Percentiles rank a stretch among this genome's conserved stretches.
These are phyloP conservation scores for Penicillium brevicompactum DNA, from an alignment of 2,329 filamentous ascomycete genomes.

Conservation along the genomic window DNA sequence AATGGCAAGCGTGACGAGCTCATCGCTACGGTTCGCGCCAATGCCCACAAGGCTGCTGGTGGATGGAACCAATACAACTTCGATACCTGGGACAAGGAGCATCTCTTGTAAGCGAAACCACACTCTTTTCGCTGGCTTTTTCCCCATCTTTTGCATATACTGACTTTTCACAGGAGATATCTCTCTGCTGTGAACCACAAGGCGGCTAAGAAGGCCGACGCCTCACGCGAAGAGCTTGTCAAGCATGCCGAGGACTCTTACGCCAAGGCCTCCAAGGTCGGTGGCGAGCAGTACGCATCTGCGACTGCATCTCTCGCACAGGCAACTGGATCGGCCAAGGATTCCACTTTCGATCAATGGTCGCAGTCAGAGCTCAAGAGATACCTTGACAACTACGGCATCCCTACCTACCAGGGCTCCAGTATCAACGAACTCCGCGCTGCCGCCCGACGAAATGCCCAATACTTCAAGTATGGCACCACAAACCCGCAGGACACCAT, in stretches of 20 bases:
- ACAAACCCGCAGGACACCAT: slow-evolving; percentile 66
- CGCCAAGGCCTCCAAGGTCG: slow-evolving; percentile 50
- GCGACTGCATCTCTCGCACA: slow-evolving; percentile 70
- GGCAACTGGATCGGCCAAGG: slow-evolving; percentile 67
- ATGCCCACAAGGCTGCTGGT: slow-evolving; percentile 69
- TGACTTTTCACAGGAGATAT: slow-evolving; percentile 44
- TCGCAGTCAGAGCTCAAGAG: slow-evolving; percentile 70
- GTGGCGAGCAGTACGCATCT: slow-evolving; percentile 57
- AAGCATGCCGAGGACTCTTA: slow-evolving; percentile 55
- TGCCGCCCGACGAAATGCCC: slow-evolving; percentile 70
- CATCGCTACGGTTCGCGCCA: slow-evolving; percentile 71
- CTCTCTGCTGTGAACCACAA: slow-evolving; percentile 53
- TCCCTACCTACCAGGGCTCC: slow-evolving; percentile 68
- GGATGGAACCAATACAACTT: slow-evolving; percentile 77
- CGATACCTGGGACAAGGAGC: slow-evolving; percentile 73
- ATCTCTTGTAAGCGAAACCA: slow-evolving; percentile 59
- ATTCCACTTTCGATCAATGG: slow-evolving; percentile 71
- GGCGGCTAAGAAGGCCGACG: slow-evolving; percentile 63
- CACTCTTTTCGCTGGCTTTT: not conserved
- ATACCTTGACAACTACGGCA: slow-evolving; percentile 77
- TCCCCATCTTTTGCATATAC: slow-evolving; percentile 39
- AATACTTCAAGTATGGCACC: slow-evolving; percentile 77
- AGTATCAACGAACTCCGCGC: slow-evolving; percentile 70
- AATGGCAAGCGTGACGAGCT: slow-evolving; percentile 71
- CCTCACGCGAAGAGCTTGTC: slow-evolving; percentile 72